Evolutionary conservation across 1,284 basidiomycete species (phyloP), one percentile per base, ranked within the genome.

Genomic region (Blastosporella zonata): DNA sequence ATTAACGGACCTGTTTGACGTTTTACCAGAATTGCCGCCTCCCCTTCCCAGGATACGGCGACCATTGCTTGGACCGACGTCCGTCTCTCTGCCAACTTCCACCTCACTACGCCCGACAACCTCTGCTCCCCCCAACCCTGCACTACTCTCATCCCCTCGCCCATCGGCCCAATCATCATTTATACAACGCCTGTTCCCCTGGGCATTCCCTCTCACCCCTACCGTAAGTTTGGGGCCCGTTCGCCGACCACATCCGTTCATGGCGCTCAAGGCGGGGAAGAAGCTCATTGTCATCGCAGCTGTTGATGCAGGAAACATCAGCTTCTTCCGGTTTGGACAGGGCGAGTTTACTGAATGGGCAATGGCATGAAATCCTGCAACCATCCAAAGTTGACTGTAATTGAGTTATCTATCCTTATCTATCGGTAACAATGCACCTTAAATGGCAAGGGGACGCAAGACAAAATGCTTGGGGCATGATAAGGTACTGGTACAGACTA

Each of bases 311-410:
- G 93, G 95, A 6, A 93, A 82, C 55, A 89, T 89, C 21, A 90
- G 90, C 50, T 92, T 97, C 73, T 86, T 94, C 64, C 73, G 91
- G 36, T 95, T 98, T 59, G 87, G 90, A 1, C 80, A 95, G 61
- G 87, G 90, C 0, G 85, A 81, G 9, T 98, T 99, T 66, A 83
- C 79, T 43, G 84, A 89, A 55, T 87, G 86, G 77, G 82, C 88
- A 0, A 86, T 90, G 78, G 54, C 55, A 34, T 34, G 15, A 34
- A 34, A 34, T 13, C n/a, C n/a, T 9, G 25, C 5, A 9, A 9
- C 9, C 25, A 27, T 9, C 6, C 25, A 27, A 9, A 9, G 25
- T 27, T 27, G n/a, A n/a, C n/a, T n/a, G 25, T 27, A 27, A 5
- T 9, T 27, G 6, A 6, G 25, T 27, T 9, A 27, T 27, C 25